These are phyloP conservation scores for Byssochlamys sp. DNA, from an alignment of 2,329 filamentous ascomycete genomes.

Conservation along the genomic window DNA sequence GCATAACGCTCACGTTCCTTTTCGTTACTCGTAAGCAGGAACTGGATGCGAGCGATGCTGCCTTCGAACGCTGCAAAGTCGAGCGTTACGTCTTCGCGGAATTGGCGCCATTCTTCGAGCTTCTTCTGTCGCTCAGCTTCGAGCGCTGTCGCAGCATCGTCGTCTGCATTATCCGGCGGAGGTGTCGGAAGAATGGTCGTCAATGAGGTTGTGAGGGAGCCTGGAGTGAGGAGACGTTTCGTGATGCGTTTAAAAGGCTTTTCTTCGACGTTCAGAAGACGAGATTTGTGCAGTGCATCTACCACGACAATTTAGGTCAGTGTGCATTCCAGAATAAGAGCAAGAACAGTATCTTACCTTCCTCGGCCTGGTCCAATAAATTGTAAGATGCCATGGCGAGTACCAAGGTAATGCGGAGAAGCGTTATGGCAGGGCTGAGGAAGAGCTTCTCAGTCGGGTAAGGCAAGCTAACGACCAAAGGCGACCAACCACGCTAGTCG, in stretches of 20 bases:
- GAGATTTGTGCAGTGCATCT: slow-evolving; percentile 77
- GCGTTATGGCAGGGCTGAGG: not conserved
- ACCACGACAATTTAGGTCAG: slow-evolving; percentile 5
- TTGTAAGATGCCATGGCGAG: slow-evolving; percentile 49
- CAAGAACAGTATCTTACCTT: slow-evolving; percentile 22
- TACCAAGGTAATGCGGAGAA: not conserved
- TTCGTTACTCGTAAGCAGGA: slow-evolving; percentile 72
- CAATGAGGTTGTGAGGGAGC: slow-evolving; percentile 51
- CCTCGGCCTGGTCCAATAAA: slow-evolving; percentile 61
- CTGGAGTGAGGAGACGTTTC: slow-evolving; percentile 63
- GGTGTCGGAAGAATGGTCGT: slow-evolving; percentile 54
- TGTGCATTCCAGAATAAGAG: slow-evolving; percentile 9
- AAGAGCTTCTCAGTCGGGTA: not conserved
- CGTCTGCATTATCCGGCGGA: slow-evolving; percentile 48
- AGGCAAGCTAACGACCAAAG: not conserved
- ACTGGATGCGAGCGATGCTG: slow-evolving; percentile 77
- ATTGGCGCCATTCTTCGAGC: slow-evolving; percentile 52
- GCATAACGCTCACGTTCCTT: slow-evolving; percentile 76
- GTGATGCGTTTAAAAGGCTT: slow-evolving; percentile 84
- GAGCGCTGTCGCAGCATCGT: slow-evolving; percentile 34
- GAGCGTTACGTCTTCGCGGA: slow-evolving; percentile 72
- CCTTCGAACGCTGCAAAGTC: slow-evolving; percentile 84
- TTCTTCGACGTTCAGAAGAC: slow-evolving; percentile 82
- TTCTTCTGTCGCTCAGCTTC: slow-evolving; percentile 42
- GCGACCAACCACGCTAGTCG: not conserved